Conservation (phyloP, 2,329 filamentous ascomycete species). For the Fusarium sp. region DNA sequence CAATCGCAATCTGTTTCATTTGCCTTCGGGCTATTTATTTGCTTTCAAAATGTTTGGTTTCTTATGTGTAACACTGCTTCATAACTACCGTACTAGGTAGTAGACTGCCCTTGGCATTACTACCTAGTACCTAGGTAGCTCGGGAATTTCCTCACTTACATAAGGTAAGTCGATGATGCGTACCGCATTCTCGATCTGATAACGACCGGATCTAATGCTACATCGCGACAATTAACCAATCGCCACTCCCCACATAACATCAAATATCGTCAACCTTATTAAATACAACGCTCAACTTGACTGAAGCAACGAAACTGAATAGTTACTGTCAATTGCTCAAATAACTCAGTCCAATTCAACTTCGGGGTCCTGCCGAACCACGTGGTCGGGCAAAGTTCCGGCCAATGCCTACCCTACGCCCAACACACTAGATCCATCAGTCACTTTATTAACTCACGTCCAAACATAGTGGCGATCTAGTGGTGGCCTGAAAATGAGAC, state of each 20-base stretch:
- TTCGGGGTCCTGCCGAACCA: slow-evolving; percentile 1
- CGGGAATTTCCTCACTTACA: background rate
- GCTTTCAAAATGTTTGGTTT: too few relatives aligned
- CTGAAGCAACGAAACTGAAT: background rate
- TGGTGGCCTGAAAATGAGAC: slow-evolving; percentile 48
- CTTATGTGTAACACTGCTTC: background rate
- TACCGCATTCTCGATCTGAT: slow-evolving; percentile 35
- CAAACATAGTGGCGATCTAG: background rate
- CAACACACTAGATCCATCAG: slow-evolving; percentile 3
- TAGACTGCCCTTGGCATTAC: too few relatives aligned
- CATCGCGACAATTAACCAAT: slow-evolving; percentile 15
- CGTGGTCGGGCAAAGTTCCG: slow-evolving; percentile 6
- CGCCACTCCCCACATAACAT: slow-evolving; percentile 7
- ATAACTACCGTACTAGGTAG: too few relatives aligned
- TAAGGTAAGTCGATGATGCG: slow-evolving; percentile 39
- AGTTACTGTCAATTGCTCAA: background rate
- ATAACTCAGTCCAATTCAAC: too few relatives aligned
- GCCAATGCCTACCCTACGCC: slow-evolving; percentile 22
- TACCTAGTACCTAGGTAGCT: too few relatives aligned
- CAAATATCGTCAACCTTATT: background rate
- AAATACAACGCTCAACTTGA: background rate
- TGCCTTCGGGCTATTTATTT: too few relatives aligned
- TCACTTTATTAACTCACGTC: slow-evolving; percentile 22
- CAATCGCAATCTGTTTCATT: background rate
- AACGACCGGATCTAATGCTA: slow-evolving; percentile 13